These are phyloP conservation scores for Leccinum subgranulosum DNA, from an alignment of 768 basidiomycete genomes.

Conservation along the genomic window DNA sequence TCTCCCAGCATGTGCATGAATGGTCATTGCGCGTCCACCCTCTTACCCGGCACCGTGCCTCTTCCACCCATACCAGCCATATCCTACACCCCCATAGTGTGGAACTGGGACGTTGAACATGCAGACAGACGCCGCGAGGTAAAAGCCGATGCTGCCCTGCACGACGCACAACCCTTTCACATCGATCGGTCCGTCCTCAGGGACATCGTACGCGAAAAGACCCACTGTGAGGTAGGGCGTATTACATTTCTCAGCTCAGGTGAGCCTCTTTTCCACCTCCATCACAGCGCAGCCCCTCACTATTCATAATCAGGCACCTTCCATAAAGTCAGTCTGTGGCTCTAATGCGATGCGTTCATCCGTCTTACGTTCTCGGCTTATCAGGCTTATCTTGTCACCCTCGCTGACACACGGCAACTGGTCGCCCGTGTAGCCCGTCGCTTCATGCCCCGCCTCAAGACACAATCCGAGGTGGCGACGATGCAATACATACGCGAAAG, in stretches of 20 bases:
- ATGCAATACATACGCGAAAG: conserved; percentile 74
- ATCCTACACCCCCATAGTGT: conserved; percentile 38
- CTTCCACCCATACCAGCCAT: conserved; percentile 11
- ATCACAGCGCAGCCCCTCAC: conserved; percentile 7
- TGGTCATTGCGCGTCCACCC: neutral
- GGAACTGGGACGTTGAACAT: conserved; percentile 73
- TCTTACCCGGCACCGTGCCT: conserved; percentile 23
- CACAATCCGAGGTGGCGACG: conserved; percentile 83
- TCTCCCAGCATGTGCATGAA: conserved; percentile 10
- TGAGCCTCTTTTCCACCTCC: conserved; percentile 31
- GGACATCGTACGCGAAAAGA: conserved; percentile 73
- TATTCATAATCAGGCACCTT: conserved; percentile 61
- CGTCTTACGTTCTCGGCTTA: conserved; percentile 5
- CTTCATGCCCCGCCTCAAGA: conserved; percentile 85
- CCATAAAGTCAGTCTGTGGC: conserved; percentile 57
- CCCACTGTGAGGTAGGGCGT: conserved; percentile 60
- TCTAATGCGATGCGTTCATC: neutral
- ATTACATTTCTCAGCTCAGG: conserved; percentile 76
- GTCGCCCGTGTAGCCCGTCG: conserved; percentile 80
- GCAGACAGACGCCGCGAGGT: conserved; percentile 65
- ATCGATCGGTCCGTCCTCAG: conserved; percentile 73
- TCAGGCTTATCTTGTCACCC: conserved; percentile 75
- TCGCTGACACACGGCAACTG: conserved; percentile 57
- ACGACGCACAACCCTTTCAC: conserved; percentile 64
- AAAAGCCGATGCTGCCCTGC: conserved; percentile 58